phyloP scores from a whole-genome alignment of 345 rosid genomes.

The Eucalyptus rudis region DNA sequence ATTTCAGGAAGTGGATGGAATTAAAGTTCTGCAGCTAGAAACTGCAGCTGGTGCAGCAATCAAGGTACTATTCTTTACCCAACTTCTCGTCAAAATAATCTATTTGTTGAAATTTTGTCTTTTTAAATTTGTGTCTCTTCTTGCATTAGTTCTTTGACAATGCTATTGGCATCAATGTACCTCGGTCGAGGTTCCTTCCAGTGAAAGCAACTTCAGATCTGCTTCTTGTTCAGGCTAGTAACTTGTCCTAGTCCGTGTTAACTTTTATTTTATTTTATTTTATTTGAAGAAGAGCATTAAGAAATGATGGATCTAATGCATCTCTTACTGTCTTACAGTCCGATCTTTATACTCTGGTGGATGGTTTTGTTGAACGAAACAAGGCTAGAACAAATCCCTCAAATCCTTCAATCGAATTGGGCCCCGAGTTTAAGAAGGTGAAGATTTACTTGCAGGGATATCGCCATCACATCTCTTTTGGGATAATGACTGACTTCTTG shows the following conservation, averaged over 20 bases:
- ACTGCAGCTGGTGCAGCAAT: constrained; percentile 98
- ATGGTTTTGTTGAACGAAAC: constrained; percentile 68
- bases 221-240: constrained; percentile 81
- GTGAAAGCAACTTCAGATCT: constrained; percentile 94
- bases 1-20: constrained; percentile 85
- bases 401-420: constrained; percentile 83
- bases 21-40: constrained; percentile 95
- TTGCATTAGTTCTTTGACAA: constrained; percentile 68
- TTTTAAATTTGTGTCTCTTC: not conserved
- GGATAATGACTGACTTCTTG: not conserved
- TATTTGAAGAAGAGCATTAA: not conserved
- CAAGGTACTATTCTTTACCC: constrained; percentile 29
- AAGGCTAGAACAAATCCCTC: constrained; percentile 58
- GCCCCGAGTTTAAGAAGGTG: constrained; percentile 97
- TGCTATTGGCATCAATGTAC: constrained; percentile 83
- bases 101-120: not conserved
- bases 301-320: not conserved
- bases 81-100: not conserved
- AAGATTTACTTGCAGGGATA: not conserved
- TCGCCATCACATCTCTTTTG: not conserved
- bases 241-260: not conserved
- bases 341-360: constrained; percentile 68
- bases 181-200: constrained; percentile 84
- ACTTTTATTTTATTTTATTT: not conserved
- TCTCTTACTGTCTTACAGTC: constrained; percentile 33